Conservation (phyloP, 2,329 filamentous ascomycete species). For the Trichothecium roseum region DNA sequence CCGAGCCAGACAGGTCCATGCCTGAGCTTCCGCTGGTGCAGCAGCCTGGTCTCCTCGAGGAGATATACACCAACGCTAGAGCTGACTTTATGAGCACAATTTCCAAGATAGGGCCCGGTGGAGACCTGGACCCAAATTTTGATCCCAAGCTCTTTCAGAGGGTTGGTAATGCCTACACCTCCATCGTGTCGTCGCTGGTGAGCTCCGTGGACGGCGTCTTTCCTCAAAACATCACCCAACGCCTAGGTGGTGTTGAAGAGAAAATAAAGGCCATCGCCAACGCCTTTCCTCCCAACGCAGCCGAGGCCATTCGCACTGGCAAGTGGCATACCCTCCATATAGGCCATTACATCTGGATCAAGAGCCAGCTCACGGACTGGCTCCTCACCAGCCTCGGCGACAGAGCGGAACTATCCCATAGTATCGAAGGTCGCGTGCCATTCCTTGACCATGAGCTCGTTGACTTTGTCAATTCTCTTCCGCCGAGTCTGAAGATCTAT, state of each 20-base stretch:
- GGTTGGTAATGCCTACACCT: no score
- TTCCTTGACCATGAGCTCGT: slow-evolving; percentile 22
- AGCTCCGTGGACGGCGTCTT: no score
- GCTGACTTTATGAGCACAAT: slow-evolving; percentile 1
- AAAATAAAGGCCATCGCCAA: slow-evolving; percentile 2
- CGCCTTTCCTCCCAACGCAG: slow-evolving; percentile 7
- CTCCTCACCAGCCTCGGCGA: slow-evolving; percentile 20
- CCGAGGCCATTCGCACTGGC: slow-evolving; percentile 9
- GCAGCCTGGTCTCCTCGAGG: slow-evolving; percentile 1
- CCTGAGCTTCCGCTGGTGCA: slow-evolving; percentile 11
- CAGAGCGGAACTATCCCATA: slow-evolving; percentile 24
- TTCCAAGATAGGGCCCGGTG: background rate
- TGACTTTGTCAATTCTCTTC: slow-evolving; percentile 18
- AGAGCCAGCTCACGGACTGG: slow-evolving; percentile 13
- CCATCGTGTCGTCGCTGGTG: no score
- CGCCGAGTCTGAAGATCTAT: slow-evolving; percentile 16
- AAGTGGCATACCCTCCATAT: slow-evolving; percentile 20
- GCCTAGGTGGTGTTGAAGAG: background rate
- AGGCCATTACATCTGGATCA: slow-evolving; percentile 15
- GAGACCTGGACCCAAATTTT: background rate
- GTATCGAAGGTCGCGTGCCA: slow-evolving; percentile 22
- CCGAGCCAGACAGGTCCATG: slow-evolving; percentile 32
- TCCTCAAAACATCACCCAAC: no score
- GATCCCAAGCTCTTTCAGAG: no score
- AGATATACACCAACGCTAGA: background rate